A percentile compares a stretch with the other conserved stretches of the same genome.
Conservation (phyloP, 371 early-diverging fungal genomes). For the Syncephalastrum racemosum region DNA sequence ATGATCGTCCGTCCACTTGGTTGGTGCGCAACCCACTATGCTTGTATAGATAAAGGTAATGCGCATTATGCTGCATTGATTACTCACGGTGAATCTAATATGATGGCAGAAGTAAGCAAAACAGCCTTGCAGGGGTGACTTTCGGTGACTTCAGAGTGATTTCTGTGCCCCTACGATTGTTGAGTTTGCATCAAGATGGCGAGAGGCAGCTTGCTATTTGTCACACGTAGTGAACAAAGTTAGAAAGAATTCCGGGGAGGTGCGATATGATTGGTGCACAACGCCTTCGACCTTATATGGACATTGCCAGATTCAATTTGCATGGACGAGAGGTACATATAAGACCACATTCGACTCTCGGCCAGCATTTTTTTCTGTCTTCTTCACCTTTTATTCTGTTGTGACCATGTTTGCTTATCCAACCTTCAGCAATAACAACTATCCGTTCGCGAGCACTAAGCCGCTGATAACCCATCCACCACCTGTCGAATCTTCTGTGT, state of each 20-base stretch:
- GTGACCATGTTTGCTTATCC: conserved; percentile 18
- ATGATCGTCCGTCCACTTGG: too few species aligned
- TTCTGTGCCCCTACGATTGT: too few species aligned
- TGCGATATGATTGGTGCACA: conserved; percentile 11
- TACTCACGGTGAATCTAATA: too few species aligned
- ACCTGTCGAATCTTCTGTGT: conserved; percentile 12
- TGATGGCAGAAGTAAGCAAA: too few species aligned
- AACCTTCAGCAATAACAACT: conserved; percentile 13
- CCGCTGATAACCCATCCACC: conserved; percentile 2
- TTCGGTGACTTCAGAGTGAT: too few species aligned
- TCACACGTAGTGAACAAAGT: too few species aligned
- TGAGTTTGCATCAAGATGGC: too few species aligned
- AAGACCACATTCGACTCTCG: neutral
- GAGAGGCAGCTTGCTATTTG: too few species aligned
- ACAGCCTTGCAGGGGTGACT: too few species aligned
- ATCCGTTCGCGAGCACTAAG: conserved; percentile 14
- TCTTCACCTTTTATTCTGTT: conserved; percentile 3
- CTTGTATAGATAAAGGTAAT: too few species aligned
- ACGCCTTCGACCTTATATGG: conserved; percentile 3
- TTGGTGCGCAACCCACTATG: too few species aligned
- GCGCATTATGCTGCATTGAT: too few species aligned
- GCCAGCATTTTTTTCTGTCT: conserved; percentile 4
- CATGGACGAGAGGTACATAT: conserved; percentile 5
- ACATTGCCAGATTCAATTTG: neutral
- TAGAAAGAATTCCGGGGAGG: conserved; percentile 5